Base-by-base conservation (phyloP, 1,284 basidiomycete genomes). In the Volvariella surrecta region DNA sequence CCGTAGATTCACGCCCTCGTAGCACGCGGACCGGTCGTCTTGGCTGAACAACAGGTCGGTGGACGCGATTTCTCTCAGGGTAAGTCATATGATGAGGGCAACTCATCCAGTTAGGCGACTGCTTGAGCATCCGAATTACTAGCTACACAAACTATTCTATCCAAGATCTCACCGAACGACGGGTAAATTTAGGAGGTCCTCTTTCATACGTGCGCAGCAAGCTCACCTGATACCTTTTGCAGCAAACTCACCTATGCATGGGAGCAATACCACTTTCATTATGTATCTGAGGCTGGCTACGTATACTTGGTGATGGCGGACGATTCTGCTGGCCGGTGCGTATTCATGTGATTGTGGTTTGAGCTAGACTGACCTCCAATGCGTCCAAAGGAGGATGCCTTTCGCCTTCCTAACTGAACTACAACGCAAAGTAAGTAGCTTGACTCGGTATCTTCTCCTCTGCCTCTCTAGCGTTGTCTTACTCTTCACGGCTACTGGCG, bases 221-320 rank as follows among this genome's bases (percentile, higher is more conserved):
- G 11, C 20, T 19, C 9, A 30, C 30, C 35, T 44, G 38, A 43
- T 46, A 40, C 37, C 16, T 40, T 42, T 35, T 38, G 42, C 63
- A 89, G 87, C 61, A 96, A 96, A 64, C 74, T 98, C 44, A 95
- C 91, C 28, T 97, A 95, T 69, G 89, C 89, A 41, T 93, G 90
- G 90, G 90, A 96, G 60, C 83, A 94, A 63, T 95, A 90, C 60
- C 73, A 97, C 20, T 96, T 98, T 58, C 95, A 99, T 67, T 98
- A 98, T 64, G 76, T 95, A 49, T 88, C 88, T 7, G 88, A 91
- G 49, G 82, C 79, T 22, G 89, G 89, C 0, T 80, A 88, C 59
- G 82, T 85, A 37, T 96, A 87, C 62, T 78, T 99, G 42, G 89
- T 94, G 44, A 93, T 98, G 79, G 89, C 89, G 13, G 90, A 96